Evolutionary conservation across 192 early-diverging fungal genomes (phyloP).

Genomic region (Borealophlyctis nickersoniae): DNA sequence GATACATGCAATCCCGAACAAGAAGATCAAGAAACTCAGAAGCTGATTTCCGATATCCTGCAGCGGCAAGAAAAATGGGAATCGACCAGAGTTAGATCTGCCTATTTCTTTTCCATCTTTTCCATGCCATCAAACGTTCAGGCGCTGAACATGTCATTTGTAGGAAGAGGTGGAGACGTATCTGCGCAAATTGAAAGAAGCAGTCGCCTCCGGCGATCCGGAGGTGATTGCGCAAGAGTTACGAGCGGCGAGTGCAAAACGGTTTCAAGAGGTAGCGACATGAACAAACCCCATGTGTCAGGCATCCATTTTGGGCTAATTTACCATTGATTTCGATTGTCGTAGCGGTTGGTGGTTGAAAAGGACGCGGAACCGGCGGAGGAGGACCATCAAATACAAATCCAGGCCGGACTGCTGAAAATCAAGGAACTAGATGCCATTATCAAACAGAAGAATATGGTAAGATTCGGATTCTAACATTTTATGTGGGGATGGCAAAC

Average conservation of each 20-base stretch:
- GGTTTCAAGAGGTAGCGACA: no score
- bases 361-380: not conserved
- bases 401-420: slow-evolving; percentile 27
- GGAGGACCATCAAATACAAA: slow-evolving; percentile 8
- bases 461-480: slow-evolving; percentile 1
- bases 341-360: not conserved
- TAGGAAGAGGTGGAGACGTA: slow-evolving; percentile 1
- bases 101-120: not conserved
- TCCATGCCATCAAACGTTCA: not conserved
- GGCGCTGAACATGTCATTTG: not conserved
- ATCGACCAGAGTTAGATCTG: not conserved
- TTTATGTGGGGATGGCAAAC: not conserved
- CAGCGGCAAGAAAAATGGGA: slow-evolving; percentile 8
- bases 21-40: not conserved
- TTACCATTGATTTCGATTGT: no score
- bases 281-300: not conserved
- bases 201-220: not conserved
- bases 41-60: slow-evolving; percentile 7
- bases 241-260: not conserved
- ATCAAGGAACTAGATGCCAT: slow-evolving; percentile 42
- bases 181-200: slow-evolving; percentile 1
- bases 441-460: slow-evolving; percentile 35
- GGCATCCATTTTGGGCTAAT: not conserved
- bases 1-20: not conserved
- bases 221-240: not conserved